Percentiles rank a stretch among this genome's conserved stretches.
Conservation (phyloP, 805 yeast species). For the Barnettozyma californica region DNA sequence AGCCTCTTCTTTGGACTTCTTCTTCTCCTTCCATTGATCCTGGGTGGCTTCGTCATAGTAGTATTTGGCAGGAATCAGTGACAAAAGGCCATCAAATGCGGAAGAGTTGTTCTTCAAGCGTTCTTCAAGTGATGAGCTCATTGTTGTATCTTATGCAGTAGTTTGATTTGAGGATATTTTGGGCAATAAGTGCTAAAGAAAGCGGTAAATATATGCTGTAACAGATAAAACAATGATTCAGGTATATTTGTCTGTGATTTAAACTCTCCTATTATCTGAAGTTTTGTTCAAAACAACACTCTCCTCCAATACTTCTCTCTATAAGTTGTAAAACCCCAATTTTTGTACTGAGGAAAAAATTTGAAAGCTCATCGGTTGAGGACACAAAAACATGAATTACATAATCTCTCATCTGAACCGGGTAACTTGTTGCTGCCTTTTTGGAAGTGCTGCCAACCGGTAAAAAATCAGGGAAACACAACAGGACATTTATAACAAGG, state of each 20-base stretch:
- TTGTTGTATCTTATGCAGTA: constrained; percentile 4
- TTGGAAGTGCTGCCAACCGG: neutral
- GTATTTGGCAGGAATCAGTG: constrained; percentile 90
- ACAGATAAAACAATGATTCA: neutral
- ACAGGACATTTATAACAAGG: neutral
- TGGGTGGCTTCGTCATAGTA: constrained; percentile 88
- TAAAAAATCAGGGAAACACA: neutral
- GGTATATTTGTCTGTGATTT: neutral
- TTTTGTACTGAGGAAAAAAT: constrained; percentile 3
- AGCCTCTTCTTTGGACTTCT: constrained; percentile 61
- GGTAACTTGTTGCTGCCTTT: neutral
- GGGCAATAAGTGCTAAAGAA: neutral
- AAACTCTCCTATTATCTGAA: neutral
- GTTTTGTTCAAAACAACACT: neutral
- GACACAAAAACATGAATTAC: neutral
- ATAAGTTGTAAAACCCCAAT: neutral
- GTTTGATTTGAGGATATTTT: neutral
- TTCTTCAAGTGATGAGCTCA: constrained; percentile 65
- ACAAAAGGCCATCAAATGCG: constrained; percentile 83
- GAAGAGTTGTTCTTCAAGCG: constrained; percentile 71
- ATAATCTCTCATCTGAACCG: neutral
- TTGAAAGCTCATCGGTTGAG: constrained; percentile 10
- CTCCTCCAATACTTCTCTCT: neutral
- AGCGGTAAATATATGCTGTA: neutral
- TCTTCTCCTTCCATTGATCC: constrained; percentile 86